Evolutionary conservation across 2,329 filamentous ascomycete species (phyloP).

Genomic region (Lasiodiplodia sp.): DNA sequence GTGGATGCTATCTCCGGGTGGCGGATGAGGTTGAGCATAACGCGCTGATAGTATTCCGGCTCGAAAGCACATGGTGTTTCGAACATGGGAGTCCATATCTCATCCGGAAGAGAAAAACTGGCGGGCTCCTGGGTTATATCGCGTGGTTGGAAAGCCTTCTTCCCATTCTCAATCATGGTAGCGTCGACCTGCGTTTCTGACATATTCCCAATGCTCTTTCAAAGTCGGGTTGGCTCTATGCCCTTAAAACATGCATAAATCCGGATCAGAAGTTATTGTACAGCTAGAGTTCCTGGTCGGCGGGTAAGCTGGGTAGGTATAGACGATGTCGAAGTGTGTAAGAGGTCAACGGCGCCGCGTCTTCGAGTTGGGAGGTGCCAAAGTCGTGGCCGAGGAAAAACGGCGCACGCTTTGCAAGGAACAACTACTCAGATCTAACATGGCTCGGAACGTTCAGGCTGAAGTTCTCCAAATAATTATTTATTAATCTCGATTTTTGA

Average conservation of each 20-base stretch:
- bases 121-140: conserved; percentile 38
- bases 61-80: conserved; percentile 66
- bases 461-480: not conserved
- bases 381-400: not conserved
- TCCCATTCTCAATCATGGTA: not conserved
- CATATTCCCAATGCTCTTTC: conserved; percentile 19
- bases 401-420: not conserved
- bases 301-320: not conserved
- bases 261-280: not conserved
- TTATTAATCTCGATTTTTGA: not conserved
- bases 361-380: not conserved
- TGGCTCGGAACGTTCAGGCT: not conserved
- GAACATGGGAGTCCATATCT: conserved; percentile 48
- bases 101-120: conserved; percentile 38
- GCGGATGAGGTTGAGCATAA: conserved; percentile 76
- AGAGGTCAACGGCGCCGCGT: not conserved
- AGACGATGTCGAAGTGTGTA: not conserved
- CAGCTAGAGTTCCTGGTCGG: not conserved
- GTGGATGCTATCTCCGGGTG: conserved; percentile 83
- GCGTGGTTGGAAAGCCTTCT: conserved; percentile 41
- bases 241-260: not conserved
- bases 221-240: not conserved
- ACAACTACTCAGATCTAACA: not conserved
- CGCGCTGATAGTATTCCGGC: conserved; percentile 67
- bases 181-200: not conserved